Percentiles rank a stretch among this genome's conserved stretches.
These are phyloP conservation scores for Noccaea bulbosa DNA, from an alignment of 345 rosid species.

Conservation along the genomic window DNA sequence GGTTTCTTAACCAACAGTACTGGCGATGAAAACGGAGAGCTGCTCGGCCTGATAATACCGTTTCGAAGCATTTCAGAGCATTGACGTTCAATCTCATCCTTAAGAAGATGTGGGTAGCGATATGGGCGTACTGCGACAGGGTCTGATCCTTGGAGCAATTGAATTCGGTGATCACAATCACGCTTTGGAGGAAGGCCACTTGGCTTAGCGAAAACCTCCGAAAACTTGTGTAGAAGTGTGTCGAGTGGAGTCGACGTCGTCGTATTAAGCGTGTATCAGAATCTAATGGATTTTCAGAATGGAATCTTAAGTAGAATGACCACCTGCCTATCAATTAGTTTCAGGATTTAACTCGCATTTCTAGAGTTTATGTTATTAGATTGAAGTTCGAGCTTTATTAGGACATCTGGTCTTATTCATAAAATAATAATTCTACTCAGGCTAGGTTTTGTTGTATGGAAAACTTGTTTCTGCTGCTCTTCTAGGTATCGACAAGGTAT, in stretches of 20 bases:
- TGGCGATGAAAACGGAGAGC: too few relatives aligned
- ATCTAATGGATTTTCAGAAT: constrained; percentile 11
- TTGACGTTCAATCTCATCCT: not conserved
- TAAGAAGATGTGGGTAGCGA: not conserved
- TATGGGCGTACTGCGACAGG: not conserved
- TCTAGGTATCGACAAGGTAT: not conserved
- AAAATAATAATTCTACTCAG: constrained; percentile 18
- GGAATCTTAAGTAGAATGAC: constrained; percentile 18
- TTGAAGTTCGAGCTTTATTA: constrained; percentile 11
- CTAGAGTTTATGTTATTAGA: constrained; percentile 16
- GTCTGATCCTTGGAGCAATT: not conserved
- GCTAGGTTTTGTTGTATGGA: constrained; percentile 18
- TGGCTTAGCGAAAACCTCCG: too few relatives aligned
- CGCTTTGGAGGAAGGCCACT: not conserved
- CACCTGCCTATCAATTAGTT: constrained; percentile 18
- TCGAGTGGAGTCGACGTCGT: too few relatives aligned
- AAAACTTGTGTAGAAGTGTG: too few relatives aligned
- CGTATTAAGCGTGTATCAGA: too few relatives aligned
- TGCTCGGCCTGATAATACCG: too few relatives aligned
- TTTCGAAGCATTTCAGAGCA: not conserved
- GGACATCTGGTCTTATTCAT: constrained; percentile 10
- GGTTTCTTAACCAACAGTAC: not conserved
- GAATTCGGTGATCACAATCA: not conserved
- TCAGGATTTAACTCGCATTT: constrained; percentile 3
- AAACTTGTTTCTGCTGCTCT: constrained; percentile 19